Evolutionary conservation across 2,329 filamentous ascomycete species (phyloP), one percentile per base, ranked within the genome.

Genomic region (Emergomyces orientalis): DNA sequence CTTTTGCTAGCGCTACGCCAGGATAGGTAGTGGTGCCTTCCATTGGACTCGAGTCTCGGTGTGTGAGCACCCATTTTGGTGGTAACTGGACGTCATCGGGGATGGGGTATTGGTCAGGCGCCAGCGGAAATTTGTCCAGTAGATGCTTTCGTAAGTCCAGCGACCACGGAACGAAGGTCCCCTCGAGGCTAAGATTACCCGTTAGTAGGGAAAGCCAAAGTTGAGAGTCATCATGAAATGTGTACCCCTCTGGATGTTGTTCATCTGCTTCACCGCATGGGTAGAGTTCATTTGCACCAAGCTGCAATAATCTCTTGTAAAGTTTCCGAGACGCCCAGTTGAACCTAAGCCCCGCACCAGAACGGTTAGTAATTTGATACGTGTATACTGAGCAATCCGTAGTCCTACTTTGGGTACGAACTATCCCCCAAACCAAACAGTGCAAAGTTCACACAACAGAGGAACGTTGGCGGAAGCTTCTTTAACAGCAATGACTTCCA

Each of bases 321-420:
- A 99, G 80, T 76, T 97, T 96, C 59, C 91, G 85, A 55, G 89
- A 89, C 22, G 93, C 91, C 85, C 90, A 96, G 77, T 99, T 99
- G 76, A 91, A 96, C 71, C 89, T 93, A 65, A 27, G 11, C 3
- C 14, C 34, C 25, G 22, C 19, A 32, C 30, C 43, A 52, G 22
- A 39, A 41, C 52, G 14, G 17, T 59, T 34, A 59, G 41, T 47
- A 45, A 8, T 17, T 25, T 25, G 37, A 45, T 47, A 32, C 25
- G 8, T 7, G 13, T 30, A 59, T 34, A 52, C 37, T 45, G 14
- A 51, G 45, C 32, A 37, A 17, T 25, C 37, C 14, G 25, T 52
- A 37, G n/a, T 72, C 83, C 67, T 79, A 94, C 87, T 95, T 93
- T 62, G 88, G 83, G 80, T 99, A 99, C 1, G 92, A 96, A 71